These are phyloP conservation scores for Verticillium alfalfae DNA, from an alignment of 2,329 filamentous ascomycete genomes.

Conservation along the genomic window DNA sequence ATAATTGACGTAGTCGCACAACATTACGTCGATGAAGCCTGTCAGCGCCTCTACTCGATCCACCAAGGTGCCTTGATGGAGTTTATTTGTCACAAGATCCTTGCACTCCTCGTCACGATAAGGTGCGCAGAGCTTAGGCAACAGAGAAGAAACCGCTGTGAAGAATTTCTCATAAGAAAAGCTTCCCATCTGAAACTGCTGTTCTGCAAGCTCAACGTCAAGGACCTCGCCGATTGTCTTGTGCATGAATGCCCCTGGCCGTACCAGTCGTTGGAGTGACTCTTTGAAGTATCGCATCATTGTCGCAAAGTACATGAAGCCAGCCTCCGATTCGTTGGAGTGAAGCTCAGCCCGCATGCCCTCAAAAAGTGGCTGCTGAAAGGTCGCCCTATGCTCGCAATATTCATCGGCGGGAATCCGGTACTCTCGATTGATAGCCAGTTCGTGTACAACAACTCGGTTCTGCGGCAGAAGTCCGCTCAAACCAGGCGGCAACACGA, in stretches of 20 bases:
- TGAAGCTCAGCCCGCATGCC: conserved; percentile 60
- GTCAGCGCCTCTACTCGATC: conserved; percentile 72
- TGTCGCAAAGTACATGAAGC: conserved; percentile 62
- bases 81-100: conserved; percentile 57
- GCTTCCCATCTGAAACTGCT: conserved; percentile 63
- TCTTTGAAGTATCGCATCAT: conserved; percentile 67
- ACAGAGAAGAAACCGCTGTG: conserved; percentile 64
- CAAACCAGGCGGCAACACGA: conserved; percentile 31
- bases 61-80: conserved; percentile 59
- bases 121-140: conserved; percentile 76
- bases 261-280: conserved; percentile 67
- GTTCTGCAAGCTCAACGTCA: conserved; percentile 64
- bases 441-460: conserved; percentile 69
- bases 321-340: conserved; percentile 57
- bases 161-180: conserved; percentile 84
- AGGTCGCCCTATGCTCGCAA: conserved; percentile 48
- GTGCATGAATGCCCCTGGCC: conserved; percentile 67
- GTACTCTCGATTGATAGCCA: conserved; percentile 75
- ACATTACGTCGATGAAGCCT: conserved; percentile 70
- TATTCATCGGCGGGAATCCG: conserved; percentile 60
- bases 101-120: conserved; percentile 74
- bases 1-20: conserved; percentile 79
- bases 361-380: conserved; percentile 44
- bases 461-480: conserved; percentile 64
- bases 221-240: conserved; percentile 69